Evolutionary conservation across 148 eudicot species (phyloP).

Genomic region (Drosera capensis): DNA sequence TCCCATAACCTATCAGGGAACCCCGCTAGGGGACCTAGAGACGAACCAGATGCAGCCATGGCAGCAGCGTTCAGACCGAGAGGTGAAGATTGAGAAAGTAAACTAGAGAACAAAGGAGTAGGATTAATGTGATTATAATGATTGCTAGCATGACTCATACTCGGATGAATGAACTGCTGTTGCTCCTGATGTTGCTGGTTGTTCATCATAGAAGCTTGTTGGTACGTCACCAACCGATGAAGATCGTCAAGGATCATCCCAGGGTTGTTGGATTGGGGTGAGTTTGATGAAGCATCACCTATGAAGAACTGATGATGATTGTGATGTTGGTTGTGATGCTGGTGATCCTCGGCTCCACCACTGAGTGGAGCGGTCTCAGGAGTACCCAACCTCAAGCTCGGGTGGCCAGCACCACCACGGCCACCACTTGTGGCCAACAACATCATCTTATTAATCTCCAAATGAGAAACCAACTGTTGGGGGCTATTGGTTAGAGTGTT

Average conservation of each 20-base stretch:
- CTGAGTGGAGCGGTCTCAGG: too few species aligned
- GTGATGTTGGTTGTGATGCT: constrained; percentile 8
- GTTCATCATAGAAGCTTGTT: constrained; percentile 26
- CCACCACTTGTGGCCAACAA: background rate
- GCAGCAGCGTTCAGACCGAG: constrained; percentile 7
- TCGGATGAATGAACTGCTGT: constrained; percentile 6
- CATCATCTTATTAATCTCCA: background rate
- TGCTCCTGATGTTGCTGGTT: constrained; percentile 12
- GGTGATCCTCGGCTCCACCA: too few species aligned
- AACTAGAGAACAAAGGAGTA: background rate
- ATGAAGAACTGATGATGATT: constrained; percentile 7
- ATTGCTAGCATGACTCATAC: constrained; percentile 1
- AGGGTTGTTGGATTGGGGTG: background rate
- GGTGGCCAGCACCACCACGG: too few species aligned
- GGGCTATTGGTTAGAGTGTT: constrained; percentile 9
- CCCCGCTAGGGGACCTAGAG: constrained; percentile 9
- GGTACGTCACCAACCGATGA: constrained; percentile 42
- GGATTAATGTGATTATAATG: background rate
- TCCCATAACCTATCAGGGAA: constrained; percentile 54
- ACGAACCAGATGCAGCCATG: constrained; percentile 5
- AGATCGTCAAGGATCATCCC: constrained; percentile 31
- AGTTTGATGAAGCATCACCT: constrained; percentile 7
- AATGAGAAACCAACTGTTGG: constrained; percentile 9
- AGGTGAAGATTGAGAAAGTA: constrained; percentile 4
- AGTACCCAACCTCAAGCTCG: too few species aligned